Evolutionary conservation across 345 rosid genomes (phyloP).

Genomic region (Dimocarpus longan): DNA sequence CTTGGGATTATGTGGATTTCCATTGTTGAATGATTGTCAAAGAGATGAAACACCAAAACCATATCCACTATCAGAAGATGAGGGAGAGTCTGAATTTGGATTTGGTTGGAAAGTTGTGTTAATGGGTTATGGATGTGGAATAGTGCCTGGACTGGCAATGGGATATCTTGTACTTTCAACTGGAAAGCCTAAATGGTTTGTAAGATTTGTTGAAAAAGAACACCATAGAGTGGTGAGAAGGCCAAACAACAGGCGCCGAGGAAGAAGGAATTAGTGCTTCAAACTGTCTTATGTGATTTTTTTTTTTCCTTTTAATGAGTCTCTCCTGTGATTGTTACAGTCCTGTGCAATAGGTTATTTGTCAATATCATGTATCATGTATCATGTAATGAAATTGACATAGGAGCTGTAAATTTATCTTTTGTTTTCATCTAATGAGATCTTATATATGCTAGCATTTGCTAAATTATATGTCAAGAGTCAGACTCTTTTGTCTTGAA

Average conservation of each 20-base stretch:
- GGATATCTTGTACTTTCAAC: conserved; percentile 14
- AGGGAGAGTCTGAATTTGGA: not conserved
- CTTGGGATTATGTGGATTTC: conserved; percentile 26
- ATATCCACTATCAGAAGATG: not conserved
- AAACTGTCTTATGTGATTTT: too few species aligned
- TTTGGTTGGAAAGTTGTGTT: conserved; percentile 15
- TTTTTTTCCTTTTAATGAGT: too few species aligned
- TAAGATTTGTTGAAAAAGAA: conserved; percentile 1
- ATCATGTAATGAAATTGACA: not conserved
- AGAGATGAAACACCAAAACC: not conserved
- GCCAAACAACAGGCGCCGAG: too few species aligned
- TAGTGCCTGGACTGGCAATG: conserved; percentile 10
- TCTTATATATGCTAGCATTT: too few species aligned
- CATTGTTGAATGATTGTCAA: conserved; percentile 9
- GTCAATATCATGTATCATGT: too few species aligned
- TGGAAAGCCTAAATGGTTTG: conserved; percentile 21
- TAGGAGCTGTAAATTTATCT: too few species aligned
- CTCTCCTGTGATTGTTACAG: too few species aligned
- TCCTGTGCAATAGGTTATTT: too few species aligned
- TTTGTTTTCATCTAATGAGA: too few species aligned
- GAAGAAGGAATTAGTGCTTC: not conserved
- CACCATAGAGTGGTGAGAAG: not conserved
- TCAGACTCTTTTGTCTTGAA: too few species aligned
- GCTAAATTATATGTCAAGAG: too few species aligned
- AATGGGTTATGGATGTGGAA: conserved; percentile 26